Evolutionary conservation across 2,329 filamentous ascomycete genomes (phyloP).

Genomic region (Penicillium olsonii): DNA sequence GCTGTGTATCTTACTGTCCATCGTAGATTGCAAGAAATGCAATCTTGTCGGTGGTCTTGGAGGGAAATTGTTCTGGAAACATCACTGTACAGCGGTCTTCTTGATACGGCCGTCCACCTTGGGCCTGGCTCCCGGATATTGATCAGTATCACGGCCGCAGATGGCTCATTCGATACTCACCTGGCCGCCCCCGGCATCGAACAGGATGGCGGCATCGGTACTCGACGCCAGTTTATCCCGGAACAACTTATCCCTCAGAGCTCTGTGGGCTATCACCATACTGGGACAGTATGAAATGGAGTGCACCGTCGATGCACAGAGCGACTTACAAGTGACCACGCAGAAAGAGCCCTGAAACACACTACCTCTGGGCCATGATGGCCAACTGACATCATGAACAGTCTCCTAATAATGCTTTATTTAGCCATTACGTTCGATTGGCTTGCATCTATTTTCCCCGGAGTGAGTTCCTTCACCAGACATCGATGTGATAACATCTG

Average conservation of each 20-base stretch:
- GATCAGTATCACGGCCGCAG: slow-evolving; percentile 1
- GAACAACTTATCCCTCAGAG: slow-evolving; percentile 22
- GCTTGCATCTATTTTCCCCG: slow-evolving; percentile 1
- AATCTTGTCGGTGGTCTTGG: slow-evolving; percentile 28
- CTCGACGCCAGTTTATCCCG: slow-evolving; percentile 26
- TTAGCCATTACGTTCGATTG: background rate
- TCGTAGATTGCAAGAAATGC: slow-evolving; percentile 38
- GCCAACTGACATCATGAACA: slow-evolving; percentile 30
- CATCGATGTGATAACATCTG: background rate
- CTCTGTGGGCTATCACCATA: slow-evolving; percentile 15
- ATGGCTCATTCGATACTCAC: slow-evolving; percentile 13
- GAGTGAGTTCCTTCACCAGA: slow-evolving; percentile 6
- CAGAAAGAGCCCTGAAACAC: background rate
- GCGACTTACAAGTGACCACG: background rate
- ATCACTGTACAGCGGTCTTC: slow-evolving; percentile 35
- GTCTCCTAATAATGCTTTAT: background rate
- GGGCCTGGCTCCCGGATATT: slow-evolving; percentile 21
- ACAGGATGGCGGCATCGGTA: slow-evolving; percentile 29
- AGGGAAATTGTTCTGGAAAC: slow-evolving; percentile 33
- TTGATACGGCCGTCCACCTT: slow-evolving; percentile 32
- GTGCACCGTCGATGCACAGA: background rate
- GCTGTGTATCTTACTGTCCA: slow-evolving; percentile 35
- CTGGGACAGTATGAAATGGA: background rate
- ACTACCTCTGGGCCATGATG: slow-evolving; percentile 23
- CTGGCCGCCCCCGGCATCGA: slow-evolving; percentile 34